Evolutionary conservation across 2,329 filamentous ascomycete species (phyloP).

Genomic region (Verticillium zaregamsianum): DNA sequence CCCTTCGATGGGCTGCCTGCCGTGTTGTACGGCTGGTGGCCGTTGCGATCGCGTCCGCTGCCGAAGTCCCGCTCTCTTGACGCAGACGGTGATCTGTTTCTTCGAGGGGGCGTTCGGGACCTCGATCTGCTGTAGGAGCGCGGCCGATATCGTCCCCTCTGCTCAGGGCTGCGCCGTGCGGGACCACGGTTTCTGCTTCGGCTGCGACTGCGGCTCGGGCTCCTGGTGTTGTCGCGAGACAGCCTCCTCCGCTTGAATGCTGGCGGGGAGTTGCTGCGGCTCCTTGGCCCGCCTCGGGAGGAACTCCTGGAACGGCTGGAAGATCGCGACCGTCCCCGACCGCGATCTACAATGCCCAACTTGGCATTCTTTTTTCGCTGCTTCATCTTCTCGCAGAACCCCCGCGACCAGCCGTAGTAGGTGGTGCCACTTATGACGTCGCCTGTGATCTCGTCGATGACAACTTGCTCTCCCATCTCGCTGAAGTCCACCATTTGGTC

Average conservation of each 20-base stretch:
- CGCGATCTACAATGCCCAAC: constrained; percentile 14
- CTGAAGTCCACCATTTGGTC: constrained; percentile 58
- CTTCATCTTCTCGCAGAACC: constrained; percentile 81
- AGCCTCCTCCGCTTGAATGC: constrained; percentile 35
- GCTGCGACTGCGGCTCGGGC: constrained; percentile 25
- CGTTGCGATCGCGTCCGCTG: constrained; percentile 5
- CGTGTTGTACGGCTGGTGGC: neutral
- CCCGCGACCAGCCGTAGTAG: constrained; percentile 84
- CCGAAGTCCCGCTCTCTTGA: constrained; percentile 15
- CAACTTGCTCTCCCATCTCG: constrained; percentile 66
- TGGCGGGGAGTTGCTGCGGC: constrained; percentile 29
- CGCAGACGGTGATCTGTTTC: constrained; percentile 10
- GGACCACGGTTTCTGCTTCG: constrained; percentile 12
- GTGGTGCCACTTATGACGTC: constrained; percentile 64
- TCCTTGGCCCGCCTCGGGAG: constrained; percentile 15
- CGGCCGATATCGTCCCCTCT: constrained; percentile 9
- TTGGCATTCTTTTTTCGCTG: constrained; percentile 34
- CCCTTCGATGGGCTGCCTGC: neutral
- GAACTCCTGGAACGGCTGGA: constrained; percentile 23
- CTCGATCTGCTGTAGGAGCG: constrained; percentile 20
- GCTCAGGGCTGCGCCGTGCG: neutral
- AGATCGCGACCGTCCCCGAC: constrained; percentile 30
- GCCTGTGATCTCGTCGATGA: constrained; percentile 62
- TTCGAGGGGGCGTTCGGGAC: constrained; percentile 16
- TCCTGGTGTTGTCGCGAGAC: constrained; percentile 23